Conservation (phyloP, 495 filamentous ascomycete genomes). For the Xeromyces bisporus region DNA sequence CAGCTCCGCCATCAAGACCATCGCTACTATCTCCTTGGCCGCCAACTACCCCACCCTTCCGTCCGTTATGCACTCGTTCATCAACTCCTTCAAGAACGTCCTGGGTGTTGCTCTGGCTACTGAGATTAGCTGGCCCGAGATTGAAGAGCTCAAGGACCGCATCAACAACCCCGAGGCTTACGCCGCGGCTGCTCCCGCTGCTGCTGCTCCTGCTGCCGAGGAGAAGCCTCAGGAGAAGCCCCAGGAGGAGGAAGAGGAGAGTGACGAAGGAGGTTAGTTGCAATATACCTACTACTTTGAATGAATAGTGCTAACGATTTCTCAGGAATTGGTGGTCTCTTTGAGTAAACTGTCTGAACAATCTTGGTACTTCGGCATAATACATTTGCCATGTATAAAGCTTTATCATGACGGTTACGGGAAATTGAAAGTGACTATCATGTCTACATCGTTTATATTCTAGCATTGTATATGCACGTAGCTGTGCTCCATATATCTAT, state of each 20-base stretch:
- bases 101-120: conserved; percentile 80
- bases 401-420: conserved; percentile 12
- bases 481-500: conserved; percentile 19
- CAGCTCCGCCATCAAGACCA: conserved; percentile 64
- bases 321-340: conserved; percentile 36
- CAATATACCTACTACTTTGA: background rate
- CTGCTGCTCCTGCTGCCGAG: conserved; percentile 33
- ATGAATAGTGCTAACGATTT: background rate
- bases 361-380: too few species aligned
- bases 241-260: conserved; percentile 29
- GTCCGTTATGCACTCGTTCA: conserved; percentile 80
- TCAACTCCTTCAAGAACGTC: conserved; percentile 97
- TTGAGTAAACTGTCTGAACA: conserved; percentile 39
- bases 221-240: conserved; percentile 39
- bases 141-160: conserved; percentile 94
- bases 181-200: conserved; percentile 59
- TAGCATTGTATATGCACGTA: too few species aligned
- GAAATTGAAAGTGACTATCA: conserved; percentile 19
- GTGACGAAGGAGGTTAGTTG: conserved; percentile 20
- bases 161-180: conserved; percentile 97
- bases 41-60: conserved; percentile 92
- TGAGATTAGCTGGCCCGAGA: conserved; percentile 87
- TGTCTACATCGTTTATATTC: too few species aligned
- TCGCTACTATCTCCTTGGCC: conserved; percentile 80
- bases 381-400: too few species aligned